These are phyloP conservation scores for Peniophora sp. DNA, from an alignment of 1,284 basidiomycete genomes.

Conservation along the genomic window DNA sequence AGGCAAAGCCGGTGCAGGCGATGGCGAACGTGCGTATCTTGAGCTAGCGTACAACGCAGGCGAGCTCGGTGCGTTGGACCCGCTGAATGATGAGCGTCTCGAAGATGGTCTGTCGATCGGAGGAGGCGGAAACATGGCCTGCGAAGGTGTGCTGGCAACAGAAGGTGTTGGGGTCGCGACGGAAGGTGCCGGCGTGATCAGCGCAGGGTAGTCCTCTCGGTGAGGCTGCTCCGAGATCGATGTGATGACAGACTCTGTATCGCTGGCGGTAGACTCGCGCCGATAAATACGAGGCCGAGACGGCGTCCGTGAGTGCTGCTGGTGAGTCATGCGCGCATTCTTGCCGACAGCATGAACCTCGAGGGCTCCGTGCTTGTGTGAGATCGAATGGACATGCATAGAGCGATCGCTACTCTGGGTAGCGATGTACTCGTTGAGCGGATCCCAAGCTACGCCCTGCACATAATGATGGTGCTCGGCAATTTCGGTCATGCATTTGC, in stretches of 20 bases:
- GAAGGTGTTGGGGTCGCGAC: constrained; percentile 17
- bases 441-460: constrained; percentile 96
- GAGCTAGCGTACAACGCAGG: constrained; percentile 45
- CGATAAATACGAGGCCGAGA: constrained; percentile 52
- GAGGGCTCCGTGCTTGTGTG: constrained; percentile 68
- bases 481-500: constrained; percentile 77
- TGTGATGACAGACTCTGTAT: constrained; percentile 56
- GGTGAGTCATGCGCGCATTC: constrained; percentile 66
- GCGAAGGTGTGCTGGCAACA: constrained; percentile 41
- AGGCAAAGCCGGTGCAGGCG: constrained; percentile 84
- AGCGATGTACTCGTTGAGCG: constrained; percentile 89
- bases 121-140: constrained; percentile 69
- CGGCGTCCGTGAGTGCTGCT: constrained; percentile 56
- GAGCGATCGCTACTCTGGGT: constrained; percentile 91
- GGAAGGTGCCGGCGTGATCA: constrained; percentile 59
- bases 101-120: constrained; percentile 62
- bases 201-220: constrained; percentile 15
- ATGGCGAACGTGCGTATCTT: constrained; percentile 78
- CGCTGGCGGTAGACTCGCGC: constrained; percentile 69
- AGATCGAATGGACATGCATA: constrained; percentile 83
- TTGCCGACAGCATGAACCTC: constrained; percentile 82
- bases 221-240: constrained; percentile 41
- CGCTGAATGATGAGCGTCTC: constrained; percentile 82
- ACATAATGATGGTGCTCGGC: constrained; percentile 92
- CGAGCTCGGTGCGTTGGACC: constrained; percentile 69